Evolutionary conservation across 208 protist species (phyloP).

Genomic region (Acanthamoeba rhysodes): DNA sequence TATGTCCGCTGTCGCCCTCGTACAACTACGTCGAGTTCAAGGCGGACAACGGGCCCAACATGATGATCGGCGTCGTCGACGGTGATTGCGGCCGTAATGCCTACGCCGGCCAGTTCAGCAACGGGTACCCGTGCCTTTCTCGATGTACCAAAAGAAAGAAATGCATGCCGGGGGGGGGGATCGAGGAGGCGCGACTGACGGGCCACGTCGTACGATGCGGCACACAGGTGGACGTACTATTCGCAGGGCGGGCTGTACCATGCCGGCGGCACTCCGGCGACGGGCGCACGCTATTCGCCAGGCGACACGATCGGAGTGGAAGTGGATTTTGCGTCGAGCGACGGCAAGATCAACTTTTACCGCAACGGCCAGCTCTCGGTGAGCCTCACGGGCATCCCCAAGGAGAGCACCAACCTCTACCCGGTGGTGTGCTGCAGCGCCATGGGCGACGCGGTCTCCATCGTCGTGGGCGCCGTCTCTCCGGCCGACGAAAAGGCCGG

Average conservation of each 20-base stretch:
- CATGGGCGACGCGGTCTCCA: not conserved
- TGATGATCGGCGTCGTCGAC: conserved; percentile 40
- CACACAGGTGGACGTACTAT: conserved; percentile 15
- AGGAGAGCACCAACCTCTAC: conserved; percentile 46
- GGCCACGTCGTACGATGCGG: too few species aligned
- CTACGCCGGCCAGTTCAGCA: conserved; percentile 39
- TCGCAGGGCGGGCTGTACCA: conserved; percentile 46
- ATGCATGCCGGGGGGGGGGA: too few species aligned
- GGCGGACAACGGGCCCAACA: not conserved
- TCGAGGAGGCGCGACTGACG: too few species aligned
- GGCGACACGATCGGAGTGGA: not conserved
- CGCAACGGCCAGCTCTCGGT: not conserved
- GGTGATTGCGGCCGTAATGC: not conserved
- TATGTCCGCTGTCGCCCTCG: not conserved
- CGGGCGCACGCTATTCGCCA: not conserved
- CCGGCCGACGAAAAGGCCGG: conserved; percentile 38
- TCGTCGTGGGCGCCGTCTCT: conserved; percentile 2
- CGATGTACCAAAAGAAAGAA: too few species aligned
- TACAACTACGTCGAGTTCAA: conserved; percentile 54
- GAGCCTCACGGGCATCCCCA: not conserved
- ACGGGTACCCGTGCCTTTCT: conserved; percentile 18
- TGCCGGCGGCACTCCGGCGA: conserved; percentile 1
- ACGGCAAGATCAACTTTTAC: conserved; percentile 22
- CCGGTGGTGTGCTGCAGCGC: conserved; percentile 27
- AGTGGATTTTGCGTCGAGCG: not conserved